These are phyloP conservation scores for Pythium oligandrum DNA, from an alignment of 352 stramenopile genomes.

Conservation along the genomic window DNA sequence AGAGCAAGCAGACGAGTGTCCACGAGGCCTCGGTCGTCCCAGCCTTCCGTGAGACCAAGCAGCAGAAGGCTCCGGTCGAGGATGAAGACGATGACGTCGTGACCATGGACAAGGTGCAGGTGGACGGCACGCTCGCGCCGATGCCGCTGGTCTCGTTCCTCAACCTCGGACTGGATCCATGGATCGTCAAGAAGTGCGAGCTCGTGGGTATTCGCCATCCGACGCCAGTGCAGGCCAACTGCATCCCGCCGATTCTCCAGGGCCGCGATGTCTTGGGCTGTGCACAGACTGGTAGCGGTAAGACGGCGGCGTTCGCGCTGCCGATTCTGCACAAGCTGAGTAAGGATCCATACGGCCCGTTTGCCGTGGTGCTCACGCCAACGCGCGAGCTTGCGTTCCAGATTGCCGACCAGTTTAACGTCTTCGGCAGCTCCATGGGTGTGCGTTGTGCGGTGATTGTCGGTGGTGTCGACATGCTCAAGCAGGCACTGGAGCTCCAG, in stretches of 20 bases:
- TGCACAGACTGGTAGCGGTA: constrained; percentile 95
- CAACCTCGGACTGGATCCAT: constrained; percentile 81
- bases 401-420: constrained; percentile 97
- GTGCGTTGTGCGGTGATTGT: constrained; percentile 93
- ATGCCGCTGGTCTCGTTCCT: constrained; percentile 74
- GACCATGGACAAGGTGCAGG: constrained; percentile 33
- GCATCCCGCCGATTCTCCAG: constrained; percentile 87
- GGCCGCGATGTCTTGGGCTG: constrained; percentile 91
- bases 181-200: constrained; percentile 83
- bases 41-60: not conserved
- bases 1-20: constrained; percentile 13
- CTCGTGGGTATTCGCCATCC: constrained; percentile 82
- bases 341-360: constrained; percentile 93
- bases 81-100: constrained; percentile 5
- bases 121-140: constrained; percentile 22
- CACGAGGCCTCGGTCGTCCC: not conserved
- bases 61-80: constrained; percentile 2
- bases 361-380: constrained; percentile 94
- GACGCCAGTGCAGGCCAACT: constrained; percentile 88
- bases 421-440: constrained; percentile 89
- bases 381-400: constrained; percentile 98
- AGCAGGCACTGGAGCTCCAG: constrained; percentile 88
- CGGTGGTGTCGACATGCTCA: constrained; percentile 93
- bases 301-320: constrained; percentile 98
- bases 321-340: constrained; percentile 96